phyloP scores from a whole-genome alignment of 73 alveolate species.

The Paramecium sonneborni region DNA sequence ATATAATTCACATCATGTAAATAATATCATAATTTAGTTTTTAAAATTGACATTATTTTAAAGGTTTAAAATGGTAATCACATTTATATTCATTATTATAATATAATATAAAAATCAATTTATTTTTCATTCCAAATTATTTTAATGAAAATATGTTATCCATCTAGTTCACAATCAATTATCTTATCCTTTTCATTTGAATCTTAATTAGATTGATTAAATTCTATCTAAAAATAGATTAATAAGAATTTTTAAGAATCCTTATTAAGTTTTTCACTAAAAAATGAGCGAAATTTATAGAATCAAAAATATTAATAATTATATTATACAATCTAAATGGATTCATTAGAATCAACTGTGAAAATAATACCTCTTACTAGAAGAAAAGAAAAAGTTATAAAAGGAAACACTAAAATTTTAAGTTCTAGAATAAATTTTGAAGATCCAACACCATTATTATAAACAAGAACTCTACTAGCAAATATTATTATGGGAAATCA shows the following conservation, averaged over 20 bases:
- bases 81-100: not conserved
- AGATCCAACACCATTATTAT: not conserved
- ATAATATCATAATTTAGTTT: not conserved
- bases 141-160: too few species aligned
- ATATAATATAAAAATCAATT: not conserved
- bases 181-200: too few species aligned
- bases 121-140: not conserved
- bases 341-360: not conserved
- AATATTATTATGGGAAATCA: not conserved
- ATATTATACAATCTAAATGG: not conserved
- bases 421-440: not conserved
- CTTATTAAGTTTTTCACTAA: not conserved
- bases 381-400: not conserved
- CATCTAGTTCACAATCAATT: too few species aligned
- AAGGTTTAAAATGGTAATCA: not conserved
- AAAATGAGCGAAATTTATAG: not conserved
- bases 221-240: too few species aligned
- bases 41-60: not conserved
- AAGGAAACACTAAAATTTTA: not conserved
- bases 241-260: not conserved
- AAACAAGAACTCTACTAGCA: not conserved
- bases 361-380: not conserved
- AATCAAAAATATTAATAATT: not conserved
- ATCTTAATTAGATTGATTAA: too few species aligned
- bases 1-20: not conserved